These are phyloP conservation scores for Saccharomyces hybrid DNA, from an alignment of 1,139 yeast species.

Conservation along the genomic window DNA sequence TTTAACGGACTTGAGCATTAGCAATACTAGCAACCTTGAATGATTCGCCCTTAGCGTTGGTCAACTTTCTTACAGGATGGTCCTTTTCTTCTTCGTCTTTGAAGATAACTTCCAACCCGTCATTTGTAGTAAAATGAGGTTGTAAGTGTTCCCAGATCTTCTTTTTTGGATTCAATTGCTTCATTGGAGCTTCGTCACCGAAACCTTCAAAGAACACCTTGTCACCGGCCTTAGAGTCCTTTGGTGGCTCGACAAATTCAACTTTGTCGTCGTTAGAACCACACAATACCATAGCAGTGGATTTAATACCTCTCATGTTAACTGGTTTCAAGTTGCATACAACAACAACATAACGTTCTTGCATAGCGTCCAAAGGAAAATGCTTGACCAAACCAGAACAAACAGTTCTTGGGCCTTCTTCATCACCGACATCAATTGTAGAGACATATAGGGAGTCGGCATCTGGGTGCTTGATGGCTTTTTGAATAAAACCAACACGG, in stretches of 20 bases:
- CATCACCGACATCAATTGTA: slow-evolving; percentile 94
- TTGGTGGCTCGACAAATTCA: slow-evolving; percentile 93
- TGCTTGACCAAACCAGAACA: slow-evolving; percentile 88
- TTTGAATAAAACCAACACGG: slow-evolving; percentile 93
- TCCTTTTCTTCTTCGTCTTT: slow-evolving; percentile 60
- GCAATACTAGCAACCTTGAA: slow-evolving; percentile 63
- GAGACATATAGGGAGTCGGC: slow-evolving; percentile 95
- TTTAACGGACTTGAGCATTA: slow-evolving; percentile 65
- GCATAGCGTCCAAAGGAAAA: slow-evolving; percentile 75
- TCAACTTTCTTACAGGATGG: slow-evolving; percentile 66
- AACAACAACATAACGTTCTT: slow-evolving; percentile 69
- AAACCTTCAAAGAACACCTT: slow-evolving; percentile 89
- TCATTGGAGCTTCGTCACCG: slow-evolving; percentile 74
- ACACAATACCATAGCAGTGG: slow-evolving; percentile 94
- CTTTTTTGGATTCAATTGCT: slow-evolving; percentile 95
- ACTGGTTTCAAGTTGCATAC: slow-evolving; percentile 88
- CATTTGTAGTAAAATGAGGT: slow-evolving; percentile 80
- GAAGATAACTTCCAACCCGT: slow-evolving; percentile 66
- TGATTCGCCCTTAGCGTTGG: slow-evolving; percentile 63
- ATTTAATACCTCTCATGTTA: slow-evolving; percentile 89
- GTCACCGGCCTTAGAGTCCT: slow-evolving; percentile 93
- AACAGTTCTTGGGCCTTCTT: slow-evolving; percentile 93
- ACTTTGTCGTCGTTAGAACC: slow-evolving; percentile 65
- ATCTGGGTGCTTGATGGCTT: slow-evolving; percentile 94
- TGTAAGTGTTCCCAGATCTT: slow-evolving; percentile 95